A percentile compares a stretch with the other conserved stretches of the same genome.
These are phyloP conservation scores for Lentinus tigrinus DNA, from an alignment of 768 basidiomycete genomes.

Conservation along the genomic window DNA sequence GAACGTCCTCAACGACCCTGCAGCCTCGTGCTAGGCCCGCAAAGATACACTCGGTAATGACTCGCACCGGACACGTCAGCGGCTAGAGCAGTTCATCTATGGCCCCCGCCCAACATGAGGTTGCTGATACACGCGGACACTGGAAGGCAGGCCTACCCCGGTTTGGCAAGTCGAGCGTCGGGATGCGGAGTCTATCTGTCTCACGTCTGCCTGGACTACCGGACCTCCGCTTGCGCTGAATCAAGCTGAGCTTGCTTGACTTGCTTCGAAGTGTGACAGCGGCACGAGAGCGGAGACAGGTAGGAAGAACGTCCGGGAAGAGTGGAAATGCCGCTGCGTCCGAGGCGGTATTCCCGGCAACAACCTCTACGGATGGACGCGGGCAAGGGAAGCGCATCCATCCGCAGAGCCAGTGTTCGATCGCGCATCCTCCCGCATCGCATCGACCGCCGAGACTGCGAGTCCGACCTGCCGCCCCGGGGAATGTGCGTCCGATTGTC, in stretches of 20 bases:
- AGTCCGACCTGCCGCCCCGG: neutral
- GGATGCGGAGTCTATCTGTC: slow-evolving; percentile 7
- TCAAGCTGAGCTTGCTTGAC: neutral
- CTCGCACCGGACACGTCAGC: neutral
- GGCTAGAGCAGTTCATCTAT: neutral
- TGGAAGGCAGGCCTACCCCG: slow-evolving; percentile 8
- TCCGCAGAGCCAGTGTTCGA: neutral
- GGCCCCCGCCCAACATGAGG: slow-evolving; percentile 2
- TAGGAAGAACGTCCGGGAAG: neutral
- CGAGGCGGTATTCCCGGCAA: neutral
- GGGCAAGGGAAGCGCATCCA: neutral
- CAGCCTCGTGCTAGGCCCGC: neutral
- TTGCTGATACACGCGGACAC: slow-evolving; percentile 12
- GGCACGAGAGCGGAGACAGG: neutral
- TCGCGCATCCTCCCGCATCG: neutral
- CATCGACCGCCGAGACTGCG: neutral
- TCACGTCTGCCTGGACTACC: neutral
- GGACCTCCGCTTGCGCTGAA: neutral
- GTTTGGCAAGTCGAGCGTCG: slow-evolving; percentile 7
- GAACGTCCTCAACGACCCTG: neutral
- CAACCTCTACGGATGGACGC: neutral
- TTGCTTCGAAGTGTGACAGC: neutral
- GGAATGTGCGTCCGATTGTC: neutral
- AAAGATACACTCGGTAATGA: neutral
- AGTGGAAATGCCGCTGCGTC: neutral